Percentiles rank a stretch among this genome's conserved stretches.
Evolutionary conservation across 176 grass and related monocot species (phyloP).

Genomic region (Hordeum vulgare): MorexV3_pseudomolecules_assembly NC_058522.1:555724733-555725232

Average conservation of each 20-base stretch:
- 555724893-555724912: slow-evolving; percentile 56
- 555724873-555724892: slow-evolving; percentile 78
- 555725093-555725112: neutral
- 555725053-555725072: neutral
- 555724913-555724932: neutral
- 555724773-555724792: slow-evolving; percentile 61
- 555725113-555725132: too few species aligned
- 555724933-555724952: neutral
- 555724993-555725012: neutral
- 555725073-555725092: neutral
- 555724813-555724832: slow-evolving; percentile 95
- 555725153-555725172: too few species aligned
- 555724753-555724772: neutral
- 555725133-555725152: neutral
- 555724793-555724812: slow-evolving; percentile 84
- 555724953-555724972: slow-evolving; percentile 21
- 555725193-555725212: too few species aligned
- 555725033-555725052: slow-evolving; percentile 1
- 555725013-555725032: neutral
- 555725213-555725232: too few species aligned
- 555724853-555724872: slow-evolving; percentile 61
- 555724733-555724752: neutral
- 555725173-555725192: too few species aligned
- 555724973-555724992: slow-evolving; percentile 12
- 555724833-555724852: slow-evolving; percentile 82